Evolutionary conservation across 1,284 basidiomycete species (phyloP).

Genomic region (Termitomyces sp.): DNA sequence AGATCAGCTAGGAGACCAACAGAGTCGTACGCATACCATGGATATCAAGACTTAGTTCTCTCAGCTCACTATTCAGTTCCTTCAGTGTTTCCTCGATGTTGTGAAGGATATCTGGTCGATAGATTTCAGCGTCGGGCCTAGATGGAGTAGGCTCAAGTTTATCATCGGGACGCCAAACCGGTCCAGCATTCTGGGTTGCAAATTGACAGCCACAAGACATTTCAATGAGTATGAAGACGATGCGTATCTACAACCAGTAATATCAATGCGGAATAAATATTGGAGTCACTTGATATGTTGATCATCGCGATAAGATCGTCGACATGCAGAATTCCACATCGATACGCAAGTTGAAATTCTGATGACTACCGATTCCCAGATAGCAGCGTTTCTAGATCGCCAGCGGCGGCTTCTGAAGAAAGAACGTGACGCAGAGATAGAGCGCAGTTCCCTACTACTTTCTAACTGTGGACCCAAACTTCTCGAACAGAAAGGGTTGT

Average conservation of each 20-base stretch:
- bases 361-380: conserved; percentile 31
- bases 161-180: conserved; percentile 32
- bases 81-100: conserved; percentile 56
- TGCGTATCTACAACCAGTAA: not conserved
- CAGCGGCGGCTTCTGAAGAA: conserved; percentile 65
- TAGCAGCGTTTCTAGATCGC: conserved; percentile 64
- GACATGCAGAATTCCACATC: no score
- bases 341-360: no score
- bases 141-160: conserved; percentile 21
- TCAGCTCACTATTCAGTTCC: conserved; percentile 47
- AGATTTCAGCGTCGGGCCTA: conserved; percentile 26
- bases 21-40: conserved; percentile 37
- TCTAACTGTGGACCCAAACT: conserved; percentile 82
- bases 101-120: conserved; percentile 41
- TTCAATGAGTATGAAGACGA: not conserved
- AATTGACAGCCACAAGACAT: conserved; percentile 18
- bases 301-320: conserved; percentile 8
- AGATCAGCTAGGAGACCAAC: not conserved
- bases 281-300: conserved; percentile 8
- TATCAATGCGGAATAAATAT: not conserved
- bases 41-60: conserved; percentile 62
- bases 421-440: conserved; percentile 82
- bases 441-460: conserved; percentile 74
- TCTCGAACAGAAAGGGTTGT: conserved; percentile 84
- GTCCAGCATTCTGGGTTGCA: conserved; percentile 7